Conservation (phyloP, 257 asterid species). For the Buddleja alternifolia region DNA sequence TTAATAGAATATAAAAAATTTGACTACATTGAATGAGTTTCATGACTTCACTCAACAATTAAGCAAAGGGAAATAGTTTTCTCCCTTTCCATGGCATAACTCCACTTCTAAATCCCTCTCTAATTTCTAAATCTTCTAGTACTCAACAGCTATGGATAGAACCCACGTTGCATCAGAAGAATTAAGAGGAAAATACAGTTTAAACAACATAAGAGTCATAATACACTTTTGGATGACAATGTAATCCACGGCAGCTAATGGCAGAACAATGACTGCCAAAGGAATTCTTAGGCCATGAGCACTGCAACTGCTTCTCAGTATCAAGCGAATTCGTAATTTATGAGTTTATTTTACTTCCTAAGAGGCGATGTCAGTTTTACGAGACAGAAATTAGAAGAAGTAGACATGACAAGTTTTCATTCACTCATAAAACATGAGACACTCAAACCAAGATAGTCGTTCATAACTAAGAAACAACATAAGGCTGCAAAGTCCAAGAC, state of each 20-base stretch:
- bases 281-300: too few relatives aligned
- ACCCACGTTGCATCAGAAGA: not conserved
- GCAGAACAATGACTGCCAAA: too few relatives aligned
- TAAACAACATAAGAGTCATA: not conserved
- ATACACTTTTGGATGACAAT: not conserved
- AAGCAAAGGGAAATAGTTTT: not conserved
- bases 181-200: not conserved
- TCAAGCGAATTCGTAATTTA: not conserved
- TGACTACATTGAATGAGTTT: not conserved
- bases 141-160: not conserved
- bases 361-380: too few relatives aligned
- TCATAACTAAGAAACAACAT: not conserved
- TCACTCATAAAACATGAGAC: constrained; percentile 10
- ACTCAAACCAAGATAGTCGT: constrained; percentile 9
- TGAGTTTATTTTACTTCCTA: constrained; percentile 8
- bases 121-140: not conserved
- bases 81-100: not conserved
- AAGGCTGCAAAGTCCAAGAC: not conserved
- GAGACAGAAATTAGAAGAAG: too few relatives aligned
- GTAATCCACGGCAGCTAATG: not conserved
- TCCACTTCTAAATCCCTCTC: not conserved
- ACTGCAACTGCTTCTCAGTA: not conserved
- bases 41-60: not conserved
- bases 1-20: not conserved
- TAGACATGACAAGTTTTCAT: too few relatives aligned